phyloP scores from a whole-genome alignment of 2,329 filamentous ascomycete genomes.

The Lecanosticta acicola region DNA sequence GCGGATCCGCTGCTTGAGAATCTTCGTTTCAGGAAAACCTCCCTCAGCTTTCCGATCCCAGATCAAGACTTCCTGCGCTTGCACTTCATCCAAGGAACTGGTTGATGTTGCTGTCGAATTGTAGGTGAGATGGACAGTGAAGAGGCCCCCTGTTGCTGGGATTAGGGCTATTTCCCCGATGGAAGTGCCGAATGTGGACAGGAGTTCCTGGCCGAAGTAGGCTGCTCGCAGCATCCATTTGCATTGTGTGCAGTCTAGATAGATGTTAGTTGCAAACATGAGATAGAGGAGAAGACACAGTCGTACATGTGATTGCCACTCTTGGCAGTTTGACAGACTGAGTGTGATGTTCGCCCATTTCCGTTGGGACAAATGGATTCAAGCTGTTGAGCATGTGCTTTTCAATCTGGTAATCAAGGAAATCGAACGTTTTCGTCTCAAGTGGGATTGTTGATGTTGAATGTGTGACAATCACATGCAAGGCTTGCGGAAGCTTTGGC shows the following conservation, averaged over 20 bases:
- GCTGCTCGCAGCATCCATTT: slow-evolving; percentile 31
- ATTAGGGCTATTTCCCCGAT: slow-evolving; percentile 85
- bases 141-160: slow-evolving; percentile 77
- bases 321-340: slow-evolving; percentile 5
- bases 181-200: slow-evolving; percentile 80
- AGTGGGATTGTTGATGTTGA: too few relatives aligned
- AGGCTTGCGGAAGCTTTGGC: background rate
- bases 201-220: slow-evolving; percentile 88
- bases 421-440: too few relatives aligned
- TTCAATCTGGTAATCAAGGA: too few relatives aligned
- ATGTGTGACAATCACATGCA: background rate
- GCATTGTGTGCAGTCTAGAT: slow-evolving; percentile 14
- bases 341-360: too few relatives aligned
- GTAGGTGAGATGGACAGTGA: slow-evolving; percentile 62
- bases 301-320: slow-evolving; percentile 7
- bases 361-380: too few relatives aligned
- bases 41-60: slow-evolving; percentile 87
- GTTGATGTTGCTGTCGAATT: slow-evolving; percentile 7
- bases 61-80: slow-evolving; percentile 50
- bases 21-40: slow-evolving; percentile 91
- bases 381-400: too few relatives aligned
- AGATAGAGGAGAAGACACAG: background rate
- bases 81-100: slow-evolving; percentile 7
- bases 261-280: slow-evolving; percentile 12
- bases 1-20: slow-evolving; percentile 76